phyloP scores from a whole-genome alignment of 192 early-diverging fungal genomes.

The Phlyctochytrium bullatum region DNA sequence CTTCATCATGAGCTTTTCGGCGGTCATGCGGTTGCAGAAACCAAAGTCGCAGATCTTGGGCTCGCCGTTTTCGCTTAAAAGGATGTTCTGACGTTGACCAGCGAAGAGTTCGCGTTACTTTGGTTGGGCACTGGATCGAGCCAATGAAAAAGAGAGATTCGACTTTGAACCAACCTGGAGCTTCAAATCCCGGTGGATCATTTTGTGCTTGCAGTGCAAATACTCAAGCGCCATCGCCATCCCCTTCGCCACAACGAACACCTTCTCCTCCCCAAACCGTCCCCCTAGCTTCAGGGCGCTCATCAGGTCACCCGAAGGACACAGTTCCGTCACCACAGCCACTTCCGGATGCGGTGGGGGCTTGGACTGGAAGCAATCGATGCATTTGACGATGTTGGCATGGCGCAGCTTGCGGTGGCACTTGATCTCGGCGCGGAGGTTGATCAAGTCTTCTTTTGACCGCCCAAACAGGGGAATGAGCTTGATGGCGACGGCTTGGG shows the following conservation, averaged over 20 bases:
- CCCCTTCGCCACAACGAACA: slow-evolving; percentile 11
- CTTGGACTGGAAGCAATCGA: slow-evolving; percentile 28
- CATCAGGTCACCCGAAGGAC: slow-evolving; percentile 29
- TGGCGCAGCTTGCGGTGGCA: slow-evolving; percentile 23
- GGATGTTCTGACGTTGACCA: slow-evolving; percentile 38
- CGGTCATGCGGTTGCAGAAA: slow-evolving; percentile 25
- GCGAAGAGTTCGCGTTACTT: no score
- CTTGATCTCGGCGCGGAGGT: slow-evolving; percentile 28
- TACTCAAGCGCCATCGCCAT: slow-evolving; percentile 20
- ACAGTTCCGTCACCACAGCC: slow-evolving; percentile 32
- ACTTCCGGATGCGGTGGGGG: no score
- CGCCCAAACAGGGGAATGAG: slow-evolving; percentile 22
- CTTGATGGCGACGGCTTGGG: slow-evolving; percentile 23
- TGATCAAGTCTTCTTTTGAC: slow-evolving; percentile 18
- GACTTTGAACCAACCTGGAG: slow-evolving; percentile 17
- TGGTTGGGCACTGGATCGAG: not conserved
- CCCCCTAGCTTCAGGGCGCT: slow-evolving; percentile 18
- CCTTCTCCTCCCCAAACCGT: slow-evolving; percentile 17
- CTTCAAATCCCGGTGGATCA: slow-evolving; percentile 33
- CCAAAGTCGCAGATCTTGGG: slow-evolving; percentile 42
- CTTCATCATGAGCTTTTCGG: slow-evolving; percentile 10
- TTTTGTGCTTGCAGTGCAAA: slow-evolving; percentile 20
- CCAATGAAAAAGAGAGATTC: not conserved
- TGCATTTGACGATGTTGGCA: slow-evolving; percentile 29
- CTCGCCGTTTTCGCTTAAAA: slow-evolving; percentile 15